phyloP scores from a whole-genome alignment of 768 basidiomycete species.

The Cyathus striatus region DNA sequence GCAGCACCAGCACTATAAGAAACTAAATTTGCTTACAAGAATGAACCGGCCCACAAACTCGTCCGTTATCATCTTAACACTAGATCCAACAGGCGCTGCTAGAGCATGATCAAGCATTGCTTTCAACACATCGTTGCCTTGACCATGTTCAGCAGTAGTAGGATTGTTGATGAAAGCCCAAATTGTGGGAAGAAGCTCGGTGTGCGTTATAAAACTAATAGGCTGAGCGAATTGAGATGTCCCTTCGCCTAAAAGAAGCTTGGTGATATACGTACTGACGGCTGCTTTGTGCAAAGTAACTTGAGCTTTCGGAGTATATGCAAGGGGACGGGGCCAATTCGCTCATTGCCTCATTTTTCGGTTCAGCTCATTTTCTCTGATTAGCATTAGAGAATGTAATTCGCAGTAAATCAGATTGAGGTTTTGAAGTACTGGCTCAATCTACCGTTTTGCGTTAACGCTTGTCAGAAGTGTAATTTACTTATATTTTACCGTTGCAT shows the following conservation, averaged over 20 bases:
- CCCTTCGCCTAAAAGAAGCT: slow-evolving; percentile 50
- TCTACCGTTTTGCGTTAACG: too few relatives aligned
- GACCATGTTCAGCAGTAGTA: not conserved
- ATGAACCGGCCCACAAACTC: slow-evolving; percentile 72
- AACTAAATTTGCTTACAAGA: slow-evolving; percentile 43
- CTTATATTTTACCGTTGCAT: too few relatives aligned
- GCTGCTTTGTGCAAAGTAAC: too few relatives aligned
- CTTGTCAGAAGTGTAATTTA: too few relatives aligned
- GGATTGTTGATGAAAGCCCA: slow-evolving; percentile 66
- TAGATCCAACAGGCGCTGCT: slow-evolving; percentile 51
- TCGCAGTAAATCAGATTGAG: too few relatives aligned
- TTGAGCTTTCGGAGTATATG: too few relatives aligned
- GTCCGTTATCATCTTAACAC: slow-evolving; percentile 60
- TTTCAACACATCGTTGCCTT: slow-evolving; percentile 31
- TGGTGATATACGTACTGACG: slow-evolving; percentile 57
- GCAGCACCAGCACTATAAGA: not conserved
- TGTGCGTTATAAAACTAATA: slow-evolving; percentile 55
- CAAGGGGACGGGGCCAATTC: too few relatives aligned
- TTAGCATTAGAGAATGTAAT: too few relatives aligned
- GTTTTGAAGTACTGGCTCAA: too few relatives aligned
- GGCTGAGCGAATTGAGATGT: slow-evolving; percentile 41
- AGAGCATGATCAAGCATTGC: slow-evolving; percentile 66
- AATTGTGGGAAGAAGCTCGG: slow-evolving; percentile 66
- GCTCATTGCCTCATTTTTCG: too few relatives aligned
- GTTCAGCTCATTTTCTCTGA: too few relatives aligned